Evolutionary conservation across 2,329 filamentous ascomycete species (phyloP).

Genomic region (Chaetomiaceae sp.): DNA sequence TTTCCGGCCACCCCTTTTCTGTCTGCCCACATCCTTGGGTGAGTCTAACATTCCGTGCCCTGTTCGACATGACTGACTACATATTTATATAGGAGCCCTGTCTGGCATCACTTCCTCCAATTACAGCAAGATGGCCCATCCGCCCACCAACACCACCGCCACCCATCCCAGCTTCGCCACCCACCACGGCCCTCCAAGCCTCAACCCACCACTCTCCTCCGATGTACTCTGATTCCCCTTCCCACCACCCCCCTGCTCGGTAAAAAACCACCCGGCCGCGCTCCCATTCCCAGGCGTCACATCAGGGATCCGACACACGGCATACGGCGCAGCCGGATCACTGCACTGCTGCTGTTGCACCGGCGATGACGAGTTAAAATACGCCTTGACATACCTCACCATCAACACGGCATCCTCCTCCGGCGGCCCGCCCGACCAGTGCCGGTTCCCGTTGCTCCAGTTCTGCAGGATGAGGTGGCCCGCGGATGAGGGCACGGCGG

Average conservation of each 20-base stretch:
- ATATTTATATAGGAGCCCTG: no score
- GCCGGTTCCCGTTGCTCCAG: constrained; percentile 69
- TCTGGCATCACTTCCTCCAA: no score
- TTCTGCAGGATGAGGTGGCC: constrained; percentile 69
- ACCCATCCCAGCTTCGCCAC: not conserved
- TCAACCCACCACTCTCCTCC: constrained; percentile 1
- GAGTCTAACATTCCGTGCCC: no score
- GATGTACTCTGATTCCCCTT: constrained; percentile 43
- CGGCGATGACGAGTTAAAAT: constrained; percentile 70
- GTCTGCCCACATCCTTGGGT: no score
- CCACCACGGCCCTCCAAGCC: not conserved
- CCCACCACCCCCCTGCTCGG: constrained; percentile 39
- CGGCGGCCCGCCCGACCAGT: constrained; percentile 70
- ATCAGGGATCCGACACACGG: constrained; percentile 49
- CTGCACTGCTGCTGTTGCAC: constrained; percentile 37
- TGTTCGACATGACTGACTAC: no score
- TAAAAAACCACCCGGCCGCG: constrained; percentile 46
- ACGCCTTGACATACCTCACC: constrained; percentile 68
- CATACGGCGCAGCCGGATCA: constrained; percentile 33
- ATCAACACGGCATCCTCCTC: constrained; percentile 55
- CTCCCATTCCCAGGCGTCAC: constrained; percentile 33
- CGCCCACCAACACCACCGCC: not conserved
- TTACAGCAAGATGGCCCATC: not conserved
- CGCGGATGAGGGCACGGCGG: constrained; percentile 52
- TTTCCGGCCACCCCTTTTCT: no score